Evolutionary conservation across 2,329 filamentous ascomycete species (phyloP), one percentile per base, ranked within the genome.

Genomic region (Venturia nashicola): DNA sequence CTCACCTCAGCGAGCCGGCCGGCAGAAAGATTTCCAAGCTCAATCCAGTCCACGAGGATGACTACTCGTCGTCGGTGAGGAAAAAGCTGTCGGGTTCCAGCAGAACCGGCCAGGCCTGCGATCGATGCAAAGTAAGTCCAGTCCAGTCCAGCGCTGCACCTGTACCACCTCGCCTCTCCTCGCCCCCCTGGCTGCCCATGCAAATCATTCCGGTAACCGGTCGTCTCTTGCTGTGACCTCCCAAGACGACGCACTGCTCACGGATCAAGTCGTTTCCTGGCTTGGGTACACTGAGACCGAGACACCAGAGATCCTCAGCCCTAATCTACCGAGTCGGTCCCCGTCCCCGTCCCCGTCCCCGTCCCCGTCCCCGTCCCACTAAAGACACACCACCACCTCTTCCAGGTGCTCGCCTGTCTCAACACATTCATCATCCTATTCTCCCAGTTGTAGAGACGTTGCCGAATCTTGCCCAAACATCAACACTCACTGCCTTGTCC

Each of bases 41-140:
- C 34, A 60, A 27, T 27, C 27, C 59, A 4, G 59, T 44, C n/a
- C 39, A 43, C 39, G 59, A 60, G 48, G 43, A 73, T 32, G 74
- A 77, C 64, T 78, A 77, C 68, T 77, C 75, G 61, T 71, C 74
- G 65, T 73, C 76, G 16, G 79, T 81, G 42, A 82, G 79, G 74
- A 82, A 83, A 74, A 80, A 80, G 69, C 74, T 84, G 63, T 75
- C 77, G 62, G 77, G 77, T 64, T 83, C 81, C 63, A 81, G 80
- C 67, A 78, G 84, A 65, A 95, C 90, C 0, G 90, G 90, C 11
- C 90, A 95, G 76, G 90, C 90, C 40, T 95, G 90, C 80, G 90
- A 95, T 76, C 82, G 91, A 64, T 95, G 91, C 81, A 94, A 93
- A 82, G 88, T 90, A 74, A 69, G 80, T 62, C 20, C 5, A 40